Conservation (phyloP, 164 flowering plant species). For the Magnolia officinalis region DNA sequence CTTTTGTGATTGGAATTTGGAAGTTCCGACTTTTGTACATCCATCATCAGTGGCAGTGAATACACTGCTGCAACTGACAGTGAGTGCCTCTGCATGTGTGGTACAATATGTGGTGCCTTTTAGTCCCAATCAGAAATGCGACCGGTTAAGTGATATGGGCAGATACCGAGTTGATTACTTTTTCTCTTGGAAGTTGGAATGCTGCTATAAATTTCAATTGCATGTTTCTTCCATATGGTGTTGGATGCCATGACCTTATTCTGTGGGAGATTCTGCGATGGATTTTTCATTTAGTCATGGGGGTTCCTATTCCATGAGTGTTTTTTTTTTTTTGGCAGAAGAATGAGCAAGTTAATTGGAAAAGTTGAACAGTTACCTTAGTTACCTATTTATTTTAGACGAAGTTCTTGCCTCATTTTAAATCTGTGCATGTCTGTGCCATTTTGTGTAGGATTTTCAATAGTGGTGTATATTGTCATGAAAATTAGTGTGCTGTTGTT, state of each 20-base stretch:
- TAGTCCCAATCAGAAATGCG: background rate
- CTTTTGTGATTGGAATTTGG: constrained; percentile 9
- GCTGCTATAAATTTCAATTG: background rate
- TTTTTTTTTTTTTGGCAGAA: background rate
- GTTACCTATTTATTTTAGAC: background rate
- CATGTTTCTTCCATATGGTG: background rate
- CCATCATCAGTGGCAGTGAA: background rate
- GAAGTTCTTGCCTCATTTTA: background rate
- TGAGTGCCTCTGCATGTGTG: background rate
- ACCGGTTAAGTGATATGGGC: background rate
- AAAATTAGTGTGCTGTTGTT: no score
- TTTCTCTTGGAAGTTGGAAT: background rate
- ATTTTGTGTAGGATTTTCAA: background rate
- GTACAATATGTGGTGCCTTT: background rate
- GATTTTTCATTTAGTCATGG: constrained; percentile 3
- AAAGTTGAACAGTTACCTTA: background rate
- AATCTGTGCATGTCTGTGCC: background rate
- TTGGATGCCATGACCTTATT: background rate
- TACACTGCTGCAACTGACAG: no score
- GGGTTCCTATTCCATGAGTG: background rate
- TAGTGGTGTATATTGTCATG: background rate
- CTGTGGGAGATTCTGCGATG: background rate
- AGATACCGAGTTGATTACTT: background rate
- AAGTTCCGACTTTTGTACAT: constrained; percentile 1
- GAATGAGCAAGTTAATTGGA: background rate